Conservation (phyloP, 495 filamentous ascomycete species). For the Tuber umbilicatum region DNA sequence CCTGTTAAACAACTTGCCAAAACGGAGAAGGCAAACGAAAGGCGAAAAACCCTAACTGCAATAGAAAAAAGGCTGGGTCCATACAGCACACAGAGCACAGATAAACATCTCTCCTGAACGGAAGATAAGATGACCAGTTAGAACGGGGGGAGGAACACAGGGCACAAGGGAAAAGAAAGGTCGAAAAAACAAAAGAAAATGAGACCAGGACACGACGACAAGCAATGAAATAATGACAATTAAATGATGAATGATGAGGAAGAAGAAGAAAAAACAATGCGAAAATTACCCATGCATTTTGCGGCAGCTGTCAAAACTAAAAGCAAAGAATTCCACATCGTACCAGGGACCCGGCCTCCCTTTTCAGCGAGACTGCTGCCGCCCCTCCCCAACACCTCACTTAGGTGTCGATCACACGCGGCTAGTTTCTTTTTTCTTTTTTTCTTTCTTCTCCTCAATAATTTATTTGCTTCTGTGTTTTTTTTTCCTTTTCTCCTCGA, state of each 20-base stretch:
- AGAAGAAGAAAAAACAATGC: constrained; percentile 20
- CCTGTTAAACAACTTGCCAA: constrained; percentile 9
- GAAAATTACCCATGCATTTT: constrained; percentile 29
- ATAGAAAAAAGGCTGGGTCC: neutral
- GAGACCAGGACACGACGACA: constrained; percentile 12
- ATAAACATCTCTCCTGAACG: neutral
- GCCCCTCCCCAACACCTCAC: neutral
- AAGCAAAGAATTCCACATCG: constrained; percentile 15
- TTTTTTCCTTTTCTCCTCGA: neutral
- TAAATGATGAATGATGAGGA: constrained; percentile 17
- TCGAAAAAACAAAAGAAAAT: neutral
- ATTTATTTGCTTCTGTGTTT: neutral
- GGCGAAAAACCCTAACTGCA: neutral
- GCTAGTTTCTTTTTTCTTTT: neutral
- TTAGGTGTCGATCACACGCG: neutral
- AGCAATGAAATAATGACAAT: constrained; percentile 14
- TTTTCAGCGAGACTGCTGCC: neutral
- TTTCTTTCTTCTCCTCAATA: neutral
- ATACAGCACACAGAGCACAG: neutral
- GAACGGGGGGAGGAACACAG: neutral
- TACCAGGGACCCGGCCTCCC: neutral
- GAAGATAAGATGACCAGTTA: neutral
- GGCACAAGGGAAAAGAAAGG: neutral
- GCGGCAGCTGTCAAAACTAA: constrained; percentile 35
- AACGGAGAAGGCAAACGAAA: neutral